phyloP scores from a whole-genome alignment of 2,329 filamentous ascomycete genomes.

The Chaetomiaceae sp. region DNA sequence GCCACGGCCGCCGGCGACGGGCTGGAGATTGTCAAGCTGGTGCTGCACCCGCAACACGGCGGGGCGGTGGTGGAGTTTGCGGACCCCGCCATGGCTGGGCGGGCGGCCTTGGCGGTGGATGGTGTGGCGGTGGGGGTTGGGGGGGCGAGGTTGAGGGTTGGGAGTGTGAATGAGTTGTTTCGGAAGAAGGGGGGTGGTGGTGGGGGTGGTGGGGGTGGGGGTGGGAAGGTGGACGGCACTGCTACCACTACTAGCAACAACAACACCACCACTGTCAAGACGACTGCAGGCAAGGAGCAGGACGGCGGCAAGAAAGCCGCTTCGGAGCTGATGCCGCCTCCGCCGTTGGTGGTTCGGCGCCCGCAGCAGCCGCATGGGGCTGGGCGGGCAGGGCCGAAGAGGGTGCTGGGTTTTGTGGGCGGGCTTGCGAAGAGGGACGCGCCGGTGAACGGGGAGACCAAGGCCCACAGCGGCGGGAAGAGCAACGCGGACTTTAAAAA shows the following conservation, averaged over 20 bases:
- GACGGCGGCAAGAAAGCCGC: slow-evolving; percentile 21
- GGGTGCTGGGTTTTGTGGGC: slow-evolving; percentile 40
- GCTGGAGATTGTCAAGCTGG: slow-evolving; percentile 61
- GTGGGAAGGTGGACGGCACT: no score
- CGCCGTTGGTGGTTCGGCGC: slow-evolving; percentile 38
- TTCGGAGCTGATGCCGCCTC: slow-evolving; percentile 40
- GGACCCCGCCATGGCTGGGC: slow-evolving; percentile 66
- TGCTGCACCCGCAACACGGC: slow-evolving; percentile 73
- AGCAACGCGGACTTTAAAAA: slow-evolving; percentile 32
- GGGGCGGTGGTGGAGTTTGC: slow-evolving; percentile 83
- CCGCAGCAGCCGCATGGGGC: slow-evolving; percentile 31
- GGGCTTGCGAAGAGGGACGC: slow-evolving; percentile 23
- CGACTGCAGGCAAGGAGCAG: slow-evolving; percentile 11
- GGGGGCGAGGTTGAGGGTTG: slow-evolving; percentile 44
- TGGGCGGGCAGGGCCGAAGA: slow-evolving; percentile 39
- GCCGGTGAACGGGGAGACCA: slow-evolving; percentile 26
- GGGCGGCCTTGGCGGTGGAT: slow-evolving; percentile 57
- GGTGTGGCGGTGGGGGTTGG: slow-evolving; percentile 49
- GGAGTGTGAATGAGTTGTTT: slow-evolving; percentile 51
- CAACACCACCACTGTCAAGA: no score
- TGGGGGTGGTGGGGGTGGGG: slow-evolving; percentile 25
- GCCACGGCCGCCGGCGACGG: slow-evolving; percentile 63
- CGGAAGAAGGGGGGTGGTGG: slow-evolving; percentile 39
- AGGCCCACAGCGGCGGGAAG: slow-evolving; percentile 20
- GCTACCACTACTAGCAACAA: no score